Evolutionary conservation across 768 basidiomycete genomes (phyloP), one percentile per base, ranked within the genome.

Genomic region (Pisolithus microcarpus): DNA sequence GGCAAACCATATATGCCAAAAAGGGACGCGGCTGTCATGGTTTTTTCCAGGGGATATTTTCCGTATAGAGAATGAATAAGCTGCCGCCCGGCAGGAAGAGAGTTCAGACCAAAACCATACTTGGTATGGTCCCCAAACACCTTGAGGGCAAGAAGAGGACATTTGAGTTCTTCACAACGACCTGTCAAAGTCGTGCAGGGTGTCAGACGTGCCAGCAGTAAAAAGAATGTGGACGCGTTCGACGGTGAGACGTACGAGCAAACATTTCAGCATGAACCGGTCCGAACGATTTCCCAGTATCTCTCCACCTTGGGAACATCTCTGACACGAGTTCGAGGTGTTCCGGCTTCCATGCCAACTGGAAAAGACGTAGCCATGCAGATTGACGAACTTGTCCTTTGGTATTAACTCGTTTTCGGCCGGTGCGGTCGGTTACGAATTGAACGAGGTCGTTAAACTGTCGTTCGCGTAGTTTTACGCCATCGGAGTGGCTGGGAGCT

Each of bases 121-220:
- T 80, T 81, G 13, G 80, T 70, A 51, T 75, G 82, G 59, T 86
- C 68, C 19, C 78, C 76, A 59, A 84, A 82, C 19, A 84, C 76
- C 31, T 75, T 67, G 11, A 87, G 67, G 3, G 83, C 82, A 37
- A 85, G 72, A 23, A 66, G 57, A 3, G 80, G 78, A 51, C 78
- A 79, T 13, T 66, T 60, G 1, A 85, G 73, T 57, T 83, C 75
- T 52, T 76, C 70, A 49, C 83, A 86, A 8, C 85, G 84, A 21
- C 77, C 84, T 87, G 34, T 36, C 2, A 5, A 38, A 18, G 31
- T 5, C 38, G 16, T n/a, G 30, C 11, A 31, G 8, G 38, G 10
- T 34, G 52, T 42, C 2, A 46, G 16, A 46, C 4, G 55, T 23
- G 24, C 4, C 26, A 26, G n/a, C n/a, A n/a, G 26, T 23, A 26